Evolutionary conservation across 1,139 yeast genomes (phyloP).

Genomic region (Scheffersomyces segobiensis): DNA sequence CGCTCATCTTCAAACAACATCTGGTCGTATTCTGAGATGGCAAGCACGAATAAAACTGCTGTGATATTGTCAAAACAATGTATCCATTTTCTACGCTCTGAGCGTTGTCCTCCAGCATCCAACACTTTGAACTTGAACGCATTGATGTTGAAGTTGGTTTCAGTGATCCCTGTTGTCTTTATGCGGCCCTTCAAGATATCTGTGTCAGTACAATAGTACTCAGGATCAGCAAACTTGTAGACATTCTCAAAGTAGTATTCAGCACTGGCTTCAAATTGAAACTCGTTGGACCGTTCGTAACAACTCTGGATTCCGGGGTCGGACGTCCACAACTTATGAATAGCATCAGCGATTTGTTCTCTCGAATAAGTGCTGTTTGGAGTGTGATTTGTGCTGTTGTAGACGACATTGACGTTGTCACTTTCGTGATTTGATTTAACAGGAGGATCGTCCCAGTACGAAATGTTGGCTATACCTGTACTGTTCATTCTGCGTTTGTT

Average conservation of each 20-base stretch:
- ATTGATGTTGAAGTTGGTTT: slow-evolving; percentile 73
- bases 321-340: slow-evolving; percentile 60
- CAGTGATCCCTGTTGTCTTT: slow-evolving; percentile 94
- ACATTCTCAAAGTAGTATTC: slow-evolving; percentile 75
- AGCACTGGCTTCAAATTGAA: slow-evolving; percentile 82
- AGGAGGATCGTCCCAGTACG: slow-evolving; percentile 8
- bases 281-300: slow-evolving; percentile 65
- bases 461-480: slow-evolving; percentile 47
- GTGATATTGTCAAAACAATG: slow-evolving; percentile 94
- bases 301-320: slow-evolving; percentile 70
- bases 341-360: slow-evolving; percentile 64
- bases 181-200: slow-evolving; percentile 90
- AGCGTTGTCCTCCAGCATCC: slow-evolving; percentile 97
- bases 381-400: neutral
- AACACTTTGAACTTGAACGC: slow-evolving; percentile 70
- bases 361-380: slow-evolving; percentile 26
- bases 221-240: slow-evolving; percentile 58
- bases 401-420: neutral
- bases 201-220: slow-evolving; percentile 71
- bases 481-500: slow-evolving; percentile 51
- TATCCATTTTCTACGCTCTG: slow-evolving; percentile 94
- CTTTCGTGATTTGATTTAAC: neutral
- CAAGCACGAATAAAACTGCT: slow-evolving; percentile 86
- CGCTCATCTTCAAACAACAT: slow-evolving; percentile 85
- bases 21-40: slow-evolving; percentile 92